Conservation (phyloP, 2,329 filamentous ascomycete genomes). For the Camptophora hylomeconis region DNA sequence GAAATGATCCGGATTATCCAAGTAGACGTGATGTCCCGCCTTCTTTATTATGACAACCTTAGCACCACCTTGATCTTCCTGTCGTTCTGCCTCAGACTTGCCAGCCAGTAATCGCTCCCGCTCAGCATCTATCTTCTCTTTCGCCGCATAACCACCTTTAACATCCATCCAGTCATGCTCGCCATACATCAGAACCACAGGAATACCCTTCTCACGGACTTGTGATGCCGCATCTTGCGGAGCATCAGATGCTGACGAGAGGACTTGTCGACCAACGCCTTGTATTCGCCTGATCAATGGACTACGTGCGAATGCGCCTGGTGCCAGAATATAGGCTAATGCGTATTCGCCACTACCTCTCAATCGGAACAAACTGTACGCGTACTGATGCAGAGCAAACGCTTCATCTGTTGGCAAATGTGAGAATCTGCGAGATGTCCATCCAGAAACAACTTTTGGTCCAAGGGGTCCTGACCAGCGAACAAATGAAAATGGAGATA, state of each 20-base stretch:
- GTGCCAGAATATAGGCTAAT: slow-evolving; percentile 80
- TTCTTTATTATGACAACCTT: slow-evolving; percentile 68
- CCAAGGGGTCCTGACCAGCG: slow-evolving; percentile 81
- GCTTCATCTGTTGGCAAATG: slow-evolving; percentile 72
- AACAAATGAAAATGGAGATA: slow-evolving; percentile 86
- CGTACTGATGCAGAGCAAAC: slow-evolving; percentile 78
- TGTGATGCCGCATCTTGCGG: slow-evolving; percentile 9
- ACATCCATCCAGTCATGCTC: slow-evolving; percentile 99
- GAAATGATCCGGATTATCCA: slow-evolving; percentile 59
- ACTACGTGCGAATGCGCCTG: slow-evolving; percentile 78
- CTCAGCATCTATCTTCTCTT: slow-evolving; percentile 63
- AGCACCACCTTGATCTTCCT: slow-evolving; percentile 62
- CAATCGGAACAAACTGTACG: slow-evolving; percentile 87
- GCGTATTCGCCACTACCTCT: slow-evolving; percentile 89
- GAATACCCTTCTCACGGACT: slow-evolving; percentile 52
- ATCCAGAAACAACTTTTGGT: slow-evolving; percentile 82
- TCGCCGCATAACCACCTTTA: slow-evolving; percentile 65
- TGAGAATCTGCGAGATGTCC: slow-evolving; percentile 85
- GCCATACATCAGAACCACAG: slow-evolving; percentile 88
- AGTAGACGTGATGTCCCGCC: slow-evolving; percentile 59
- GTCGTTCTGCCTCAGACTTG: slow-evolving; percentile 54
- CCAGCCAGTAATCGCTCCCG: slow-evolving; percentile 45
- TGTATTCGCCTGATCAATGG: slow-evolving; percentile 81
- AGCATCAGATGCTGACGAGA: slow-evolving; percentile 18
- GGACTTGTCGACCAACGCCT: slow-evolving; percentile 63